A percentile compares a stretch with the other conserved stretches of the same genome.
Evolutionary conservation across 2,329 filamentous ascomycete genomes (phyloP).

Genomic region (Rhinocladiella mackenziei): DNA sequence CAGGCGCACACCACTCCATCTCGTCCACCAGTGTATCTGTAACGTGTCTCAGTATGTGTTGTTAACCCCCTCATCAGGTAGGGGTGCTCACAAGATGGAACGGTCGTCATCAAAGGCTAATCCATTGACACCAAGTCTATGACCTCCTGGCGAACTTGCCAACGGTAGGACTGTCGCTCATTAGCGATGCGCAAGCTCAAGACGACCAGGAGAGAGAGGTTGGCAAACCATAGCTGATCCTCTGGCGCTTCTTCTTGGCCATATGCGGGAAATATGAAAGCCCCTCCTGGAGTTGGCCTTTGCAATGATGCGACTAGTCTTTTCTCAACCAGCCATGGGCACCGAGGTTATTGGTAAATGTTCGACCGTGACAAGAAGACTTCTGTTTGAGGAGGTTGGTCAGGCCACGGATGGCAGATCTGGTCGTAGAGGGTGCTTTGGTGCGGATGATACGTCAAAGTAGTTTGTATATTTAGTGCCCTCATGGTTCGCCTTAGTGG

Average conservation of each 20-base stretch:
- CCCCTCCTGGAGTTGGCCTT: constrained; percentile 6
- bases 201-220: background rate
- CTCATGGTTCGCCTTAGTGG: no score
- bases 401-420: background rate
- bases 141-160: constrained; percentile 71
- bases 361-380: constrained; percentile 2
- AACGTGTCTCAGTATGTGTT: constrained; percentile 21
- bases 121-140: constrained; percentile 91
- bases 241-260: constrained; percentile 66
- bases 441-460: no score
- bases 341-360: background rate
- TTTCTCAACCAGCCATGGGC: constrained; percentile 15
- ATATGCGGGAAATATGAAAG: constrained; percentile 37
- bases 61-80: constrained; percentile 6
- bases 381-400: constrained; percentile 5
- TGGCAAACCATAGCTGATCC: constrained; percentile 64
- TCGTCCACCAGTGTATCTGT: constrained; percentile 88
- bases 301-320: constrained; percentile 6
- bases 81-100: constrained; percentile 70
- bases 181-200: constrained; percentile 6
- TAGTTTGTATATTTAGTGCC: no score
- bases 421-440: no score
- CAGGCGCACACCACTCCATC: constrained; percentile 96
- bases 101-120: constrained; percentile 79
- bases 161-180: constrained; percentile 61